Evolutionary conservation across 129 eudicot genomes (phyloP).

Genomic region (Artemisia argyi): DNA sequence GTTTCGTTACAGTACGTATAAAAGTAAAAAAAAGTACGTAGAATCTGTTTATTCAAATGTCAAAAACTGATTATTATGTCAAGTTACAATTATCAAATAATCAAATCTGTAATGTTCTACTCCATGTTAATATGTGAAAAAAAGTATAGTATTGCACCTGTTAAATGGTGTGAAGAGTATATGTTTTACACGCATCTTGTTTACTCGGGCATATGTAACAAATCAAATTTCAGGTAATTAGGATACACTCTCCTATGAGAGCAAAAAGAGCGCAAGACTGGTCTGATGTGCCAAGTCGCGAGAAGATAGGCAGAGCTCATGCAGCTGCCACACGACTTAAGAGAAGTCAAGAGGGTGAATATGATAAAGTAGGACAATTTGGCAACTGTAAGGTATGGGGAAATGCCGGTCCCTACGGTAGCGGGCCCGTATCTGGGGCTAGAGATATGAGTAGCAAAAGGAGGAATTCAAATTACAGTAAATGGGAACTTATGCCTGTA

Average conservation of each 20-base stretch:
- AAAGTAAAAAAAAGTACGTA: too few species aligned
- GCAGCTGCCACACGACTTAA: slow-evolving; percentile 71
- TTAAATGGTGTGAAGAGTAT: background rate
- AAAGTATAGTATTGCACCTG: background rate
- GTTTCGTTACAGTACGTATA: too few species aligned
- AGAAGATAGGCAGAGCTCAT: slow-evolving; percentile 80
- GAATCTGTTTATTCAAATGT: too few species aligned
- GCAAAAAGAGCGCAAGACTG: slow-evolving; percentile 87
- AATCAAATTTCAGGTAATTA: slow-evolving; percentile 58
- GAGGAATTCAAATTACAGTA: slow-evolving; percentile 78
- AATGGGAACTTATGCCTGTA: slow-evolving; percentile 92
- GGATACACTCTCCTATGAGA: slow-evolving; percentile 99
- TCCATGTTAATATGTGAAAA: background rate
- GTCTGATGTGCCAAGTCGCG: slow-evolving; percentile 90
- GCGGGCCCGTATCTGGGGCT: slow-evolving; percentile 81
- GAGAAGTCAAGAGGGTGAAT: slow-evolving; percentile 54
- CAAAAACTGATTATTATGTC: too few species aligned
- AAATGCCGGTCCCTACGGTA: slow-evolving; percentile 47
- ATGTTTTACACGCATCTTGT: slow-evolving; percentile 9
- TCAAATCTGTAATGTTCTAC: background rate
- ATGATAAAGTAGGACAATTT: slow-evolving; percentile 68
- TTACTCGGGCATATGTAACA: background rate
- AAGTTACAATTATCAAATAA: too few species aligned
- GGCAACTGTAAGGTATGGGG: slow-evolving; percentile 97
- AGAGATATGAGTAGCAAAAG: slow-evolving; percentile 63